These are phyloP conservation scores for Emergomyces pasteurianus DNA, from an alignment of 2,329 filamentous ascomycete species.

Conservation along the genomic window DNA sequence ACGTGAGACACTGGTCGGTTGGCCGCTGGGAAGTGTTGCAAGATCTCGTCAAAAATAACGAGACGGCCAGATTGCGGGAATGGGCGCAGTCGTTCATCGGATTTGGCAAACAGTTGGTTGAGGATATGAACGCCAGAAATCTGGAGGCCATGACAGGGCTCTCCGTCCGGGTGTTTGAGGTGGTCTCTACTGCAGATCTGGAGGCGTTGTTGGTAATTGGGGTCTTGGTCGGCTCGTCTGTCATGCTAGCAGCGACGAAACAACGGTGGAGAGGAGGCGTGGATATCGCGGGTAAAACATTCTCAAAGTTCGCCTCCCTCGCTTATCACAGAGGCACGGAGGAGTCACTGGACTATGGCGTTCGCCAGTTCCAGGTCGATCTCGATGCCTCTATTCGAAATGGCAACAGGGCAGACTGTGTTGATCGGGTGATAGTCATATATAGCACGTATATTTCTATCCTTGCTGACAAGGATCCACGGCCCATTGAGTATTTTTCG, in stretches of 20 bases:
- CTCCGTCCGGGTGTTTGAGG: conserved; percentile 9
- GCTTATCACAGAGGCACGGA: conserved; percentile 11
- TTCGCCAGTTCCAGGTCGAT: conserved; percentile 14
- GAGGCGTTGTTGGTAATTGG: conserved; percentile 6
- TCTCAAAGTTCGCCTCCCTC: conserved; percentile 11
- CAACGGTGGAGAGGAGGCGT: conserved; percentile 14
- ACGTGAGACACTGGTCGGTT: conserved; percentile 13
- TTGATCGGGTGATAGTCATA: conserved; percentile 10
- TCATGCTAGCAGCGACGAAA: conserved; percentile 11
- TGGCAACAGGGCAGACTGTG: conserved; percentile 12
- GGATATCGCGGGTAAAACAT: conserved; percentile 10
- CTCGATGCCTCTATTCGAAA: conserved; percentile 12
- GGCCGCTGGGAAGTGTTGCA: conserved; percentile 17
- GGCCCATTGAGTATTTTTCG: conserved; percentile 13
- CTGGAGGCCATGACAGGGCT: conserved; percentile 13
- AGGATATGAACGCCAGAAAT: conserved; percentile 10
- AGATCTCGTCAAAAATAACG: conserved; percentile 14
- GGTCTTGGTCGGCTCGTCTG: conserved; percentile 7
- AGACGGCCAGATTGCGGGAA: conserved; percentile 12
- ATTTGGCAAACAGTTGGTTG: conserved; percentile 10
- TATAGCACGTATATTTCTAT: conserved; percentile 11
- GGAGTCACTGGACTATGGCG: conserved; percentile 13
- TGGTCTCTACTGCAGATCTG: conserved; percentile 10
- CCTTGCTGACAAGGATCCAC: conserved; percentile 11
- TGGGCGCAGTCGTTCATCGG: conserved; percentile 12